Percentiles rank a stretch among this genome's conserved stretches.
phyloP scores from a whole-genome alignment of 2,329 filamentous ascomycete species.

The Cercospora sp. region DNA sequence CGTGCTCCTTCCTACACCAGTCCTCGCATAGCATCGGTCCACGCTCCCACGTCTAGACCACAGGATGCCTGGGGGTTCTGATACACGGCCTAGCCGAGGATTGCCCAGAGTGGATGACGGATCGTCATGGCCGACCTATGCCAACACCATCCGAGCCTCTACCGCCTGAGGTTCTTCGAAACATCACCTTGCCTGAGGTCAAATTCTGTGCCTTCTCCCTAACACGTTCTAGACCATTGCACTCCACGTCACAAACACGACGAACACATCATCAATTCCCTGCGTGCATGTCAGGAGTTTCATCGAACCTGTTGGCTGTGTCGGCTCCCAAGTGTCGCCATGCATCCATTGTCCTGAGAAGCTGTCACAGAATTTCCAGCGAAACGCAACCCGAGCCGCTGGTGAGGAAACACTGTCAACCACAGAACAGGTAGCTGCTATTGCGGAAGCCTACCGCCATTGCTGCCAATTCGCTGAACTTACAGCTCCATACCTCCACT shows the following conservation, averaged over 20 bases:
- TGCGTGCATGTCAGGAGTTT: background rate
- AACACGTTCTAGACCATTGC: background rate
- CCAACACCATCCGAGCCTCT: slow-evolving; percentile 1
- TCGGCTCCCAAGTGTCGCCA: background rate
- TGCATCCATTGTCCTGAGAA: background rate
- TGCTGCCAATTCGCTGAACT: background rate
- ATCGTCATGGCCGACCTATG: background rate
- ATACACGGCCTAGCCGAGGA: slow-evolving; percentile 1
- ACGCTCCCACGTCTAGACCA: slow-evolving; percentile 3
- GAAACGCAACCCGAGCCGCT: background rate
- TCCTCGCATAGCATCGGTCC: background rate
- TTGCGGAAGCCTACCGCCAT: background rate
- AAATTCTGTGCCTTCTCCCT: background rate
- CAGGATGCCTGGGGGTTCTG: background rate
- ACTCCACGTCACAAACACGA: background rate
- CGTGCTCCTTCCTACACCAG: background rate
- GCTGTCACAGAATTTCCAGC: background rate
- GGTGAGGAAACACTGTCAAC: background rate
- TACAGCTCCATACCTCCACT: background rate
- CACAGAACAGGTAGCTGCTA: background rate
- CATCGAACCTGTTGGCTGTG: background rate
- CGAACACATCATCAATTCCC: background rate
- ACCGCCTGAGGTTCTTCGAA: background rate
- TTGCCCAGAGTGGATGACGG: background rate
- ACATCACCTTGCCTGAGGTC: background rate